These are phyloP conservation scores for Termitomyces titanicus DNA, from an alignment of 768 basidiomycete genomes.

Conservation along the genomic window DNA sequence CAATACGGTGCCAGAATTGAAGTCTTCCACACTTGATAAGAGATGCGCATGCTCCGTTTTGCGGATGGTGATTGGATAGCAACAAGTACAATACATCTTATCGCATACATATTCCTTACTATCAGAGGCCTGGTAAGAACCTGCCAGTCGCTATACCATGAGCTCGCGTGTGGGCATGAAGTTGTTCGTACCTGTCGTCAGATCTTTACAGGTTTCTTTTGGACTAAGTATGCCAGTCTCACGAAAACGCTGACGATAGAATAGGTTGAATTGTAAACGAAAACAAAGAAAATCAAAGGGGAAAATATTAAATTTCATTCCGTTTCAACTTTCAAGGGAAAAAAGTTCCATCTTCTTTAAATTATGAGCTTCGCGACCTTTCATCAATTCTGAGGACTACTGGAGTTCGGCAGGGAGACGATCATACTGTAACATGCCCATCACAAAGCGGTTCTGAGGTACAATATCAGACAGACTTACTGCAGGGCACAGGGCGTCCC, in stretches of 20 bases:
- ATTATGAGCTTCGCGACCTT: too few relatives aligned
- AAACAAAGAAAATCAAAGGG: too few relatives aligned
- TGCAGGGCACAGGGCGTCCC: slow-evolving; percentile 17
- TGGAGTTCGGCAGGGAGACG: slow-evolving; percentile 6
- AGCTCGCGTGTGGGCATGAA: too few relatives aligned
- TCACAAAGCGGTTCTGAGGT: not conserved
- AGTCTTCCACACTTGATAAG: slow-evolving; percentile 26
- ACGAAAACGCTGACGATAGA: too few relatives aligned
- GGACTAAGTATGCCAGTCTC: too few relatives aligned
- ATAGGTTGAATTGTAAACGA: too few relatives aligned
- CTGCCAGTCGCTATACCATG: too few relatives aligned
- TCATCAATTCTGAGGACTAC: not conserved
- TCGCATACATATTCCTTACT: not conserved
- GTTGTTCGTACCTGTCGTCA: too few relatives aligned
- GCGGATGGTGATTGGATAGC: not conserved
- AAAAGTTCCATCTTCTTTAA: not conserved
- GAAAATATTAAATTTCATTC: too few relatives aligned
- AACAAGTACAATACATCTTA: not conserved
- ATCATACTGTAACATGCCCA: not conserved
- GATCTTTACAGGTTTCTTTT: too few relatives aligned
- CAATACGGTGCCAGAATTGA: slow-evolving; percentile 30
- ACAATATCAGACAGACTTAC: not conserved
- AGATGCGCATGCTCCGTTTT: slow-evolving; percentile 1
- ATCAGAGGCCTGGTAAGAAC: too few relatives aligned
- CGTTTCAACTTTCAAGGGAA: too few relatives aligned